Base-by-base conservation (phyloP, 257 asterid genomes). In the Nicotiana sylvestris region DNA sequence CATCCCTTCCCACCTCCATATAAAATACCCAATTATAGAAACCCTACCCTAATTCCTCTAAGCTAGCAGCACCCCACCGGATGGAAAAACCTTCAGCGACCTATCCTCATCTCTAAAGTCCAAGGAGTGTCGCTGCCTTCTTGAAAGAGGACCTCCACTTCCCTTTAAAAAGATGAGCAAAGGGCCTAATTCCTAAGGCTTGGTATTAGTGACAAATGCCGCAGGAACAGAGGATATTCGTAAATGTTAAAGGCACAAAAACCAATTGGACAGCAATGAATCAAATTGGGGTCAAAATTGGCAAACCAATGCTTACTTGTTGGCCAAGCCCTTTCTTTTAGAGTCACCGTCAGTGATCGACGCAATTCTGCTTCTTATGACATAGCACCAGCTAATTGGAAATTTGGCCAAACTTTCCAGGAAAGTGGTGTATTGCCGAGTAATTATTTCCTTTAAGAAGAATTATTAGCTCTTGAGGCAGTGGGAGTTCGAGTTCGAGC, bases 281-380 rank as follows among this genome's bases (percentile, higher is more conserved):
- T 81, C 91, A 0, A 94, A 94, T 81, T 92, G 98, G 98, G 98
- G 98, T 53, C 97, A 94, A 67, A 92, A 92, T 53, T 94, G 98
- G 98, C 93, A 94, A 76, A 83, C 94, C 58, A 90, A 84, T 57
- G 82, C 94, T 65, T 80, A 12, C 84, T 94, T 0, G 84, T 76
- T 2, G 97, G 97, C 8, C 98, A 94, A 77, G 84, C 97, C 15
- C 74, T 94, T 82, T 94, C 98, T 13, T 92, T 94, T 74, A 80
- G 97, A 18, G 95, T 94, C 37, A 87, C 85, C 13, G 92, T 87
- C 81, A 89, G 97, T 53, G 98, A 95, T 84, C 90, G 87, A 1
- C 95, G 98, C n/a, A 72, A 91, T 7, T 84, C 95, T 1, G 91
- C 98, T 13, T 89, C 98, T 1, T 9, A 84, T 85, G 89, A 95